These are phyloP conservation scores for Geosiphon pyriformis DNA, from an alignment of 192 early-diverging fungal species.

Conservation along the genomic window DNA sequence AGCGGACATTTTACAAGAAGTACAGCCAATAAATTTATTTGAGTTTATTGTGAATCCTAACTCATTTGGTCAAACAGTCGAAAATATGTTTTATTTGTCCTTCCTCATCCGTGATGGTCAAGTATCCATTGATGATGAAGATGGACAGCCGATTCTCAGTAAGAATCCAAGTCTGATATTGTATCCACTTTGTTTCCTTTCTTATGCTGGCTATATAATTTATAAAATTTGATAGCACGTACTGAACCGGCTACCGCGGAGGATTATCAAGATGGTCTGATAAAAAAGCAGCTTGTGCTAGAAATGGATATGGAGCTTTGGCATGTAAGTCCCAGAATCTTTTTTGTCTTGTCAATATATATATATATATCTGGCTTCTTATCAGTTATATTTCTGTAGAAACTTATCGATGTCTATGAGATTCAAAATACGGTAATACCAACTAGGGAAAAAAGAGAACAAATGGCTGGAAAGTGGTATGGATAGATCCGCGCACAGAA, in stretches of 20 bases:
- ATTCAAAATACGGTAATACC: slow-evolving; percentile 62
- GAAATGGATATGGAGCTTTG: slow-evolving; percentile 62
- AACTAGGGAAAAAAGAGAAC: slow-evolving; percentile 34
- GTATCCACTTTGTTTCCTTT: not conserved
- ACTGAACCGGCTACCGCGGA: slow-evolving; percentile 65
- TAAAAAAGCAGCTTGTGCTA: slow-evolving; percentile 77
- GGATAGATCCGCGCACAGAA: too few relatives aligned
- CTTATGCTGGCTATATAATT: not conserved
- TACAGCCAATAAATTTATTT: slow-evolving; percentile 68
- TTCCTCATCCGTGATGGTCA: slow-evolving; percentile 87
- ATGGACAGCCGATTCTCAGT: slow-evolving; percentile 57
- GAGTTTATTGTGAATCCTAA: slow-evolving; percentile 84
- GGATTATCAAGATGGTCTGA: slow-evolving; percentile 56
- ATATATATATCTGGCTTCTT: too few relatives aligned
- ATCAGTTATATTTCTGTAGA: too few relatives aligned
- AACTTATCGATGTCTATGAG: slow-evolving; percentile 59
- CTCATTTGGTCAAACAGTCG: slow-evolving; percentile 89
- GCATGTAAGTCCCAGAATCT: slow-evolving; percentile 42
- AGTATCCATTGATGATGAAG: slow-evolving; percentile 67
- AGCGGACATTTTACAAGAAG: slow-evolving; percentile 48
- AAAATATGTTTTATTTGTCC: slow-evolving; percentile 97
- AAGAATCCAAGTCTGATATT: slow-evolving; percentile 17
- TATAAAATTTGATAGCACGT: slow-evolving; percentile 39
- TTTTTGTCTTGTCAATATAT: not conserved
- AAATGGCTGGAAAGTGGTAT: slow-evolving; percentile 39